Evolutionary conservation across 306 rosid species (phyloP), one percentile per base, ranked within the genome.

Genomic region (Comarum palustre): DNA sequence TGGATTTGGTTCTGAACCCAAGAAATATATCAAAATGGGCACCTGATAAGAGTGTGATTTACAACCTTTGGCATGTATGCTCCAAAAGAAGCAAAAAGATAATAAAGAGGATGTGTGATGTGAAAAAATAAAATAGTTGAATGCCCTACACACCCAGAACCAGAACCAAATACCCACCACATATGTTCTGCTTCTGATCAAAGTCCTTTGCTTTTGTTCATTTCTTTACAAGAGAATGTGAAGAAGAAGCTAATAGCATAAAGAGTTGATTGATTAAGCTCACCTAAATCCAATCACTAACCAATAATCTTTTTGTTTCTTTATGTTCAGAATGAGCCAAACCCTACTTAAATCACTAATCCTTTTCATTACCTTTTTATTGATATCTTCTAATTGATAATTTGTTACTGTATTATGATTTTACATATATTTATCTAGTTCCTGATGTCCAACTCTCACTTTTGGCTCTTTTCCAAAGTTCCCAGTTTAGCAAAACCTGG

Each of bases 11-110:
- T 68, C n/a, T 41, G 75, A 36, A 68, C 36, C 73, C 76, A 52
- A 73, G 60, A 81, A 62, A 45, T 62, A 48, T 57, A 78, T 71
- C 72, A 11, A 57, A 57, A 24, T 57, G 62, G 29, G 62, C 29
- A 45, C 19, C 58, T 24, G 45, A 51, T 51, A 51, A 11, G 47
- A 80, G 55, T 63, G 70, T 46, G 12, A 57, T 41, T 72, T 38
- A 67, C 81, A 73, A 73, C 58, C 82, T 68, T 81, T 62, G 73
- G 65, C 73, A 73, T 60, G 72, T 61, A 38, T 62, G 71, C 82
- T 5, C 45, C 57, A 61, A 81, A 81, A 77, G 59, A 61, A 68
- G 76, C 58, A 62, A 67, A 58, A 51, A 15, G 27, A 47, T 50
- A 29, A 39, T 22, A 38, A 66, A 36, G 34, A 43, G 60, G 66